Conservation (phyloP, 495 filamentous ascomycete species). For the Lasiosphaeriaceae sp. region DNA sequence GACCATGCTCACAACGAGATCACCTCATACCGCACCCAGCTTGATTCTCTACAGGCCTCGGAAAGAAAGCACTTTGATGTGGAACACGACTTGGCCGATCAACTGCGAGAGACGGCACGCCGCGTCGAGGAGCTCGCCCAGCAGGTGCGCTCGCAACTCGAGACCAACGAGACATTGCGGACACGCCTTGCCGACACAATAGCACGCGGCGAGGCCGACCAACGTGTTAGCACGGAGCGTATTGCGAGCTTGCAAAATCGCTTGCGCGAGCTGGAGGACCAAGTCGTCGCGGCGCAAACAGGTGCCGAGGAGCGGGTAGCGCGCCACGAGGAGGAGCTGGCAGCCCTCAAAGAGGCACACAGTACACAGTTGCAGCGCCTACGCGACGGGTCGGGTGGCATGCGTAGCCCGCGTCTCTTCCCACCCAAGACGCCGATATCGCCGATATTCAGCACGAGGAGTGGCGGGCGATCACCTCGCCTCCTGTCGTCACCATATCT, state of each 20-base stretch:
- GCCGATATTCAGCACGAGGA: slow-evolving; percentile 53
- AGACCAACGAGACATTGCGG: slow-evolving; percentile 69
- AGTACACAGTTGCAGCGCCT: slow-evolving; percentile 73
- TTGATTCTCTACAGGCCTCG: slow-evolving; percentile 57
- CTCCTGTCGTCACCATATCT: slow-evolving; percentile 26
- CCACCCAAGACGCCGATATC: slow-evolving; percentile 56
- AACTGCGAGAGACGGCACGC: slow-evolving; percentile 66
- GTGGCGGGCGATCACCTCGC: slow-evolving; percentile 45
- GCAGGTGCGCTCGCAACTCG: slow-evolving; percentile 74
- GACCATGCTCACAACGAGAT: slow-evolving; percentile 62
- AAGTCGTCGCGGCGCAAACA: slow-evolving; percentile 76
- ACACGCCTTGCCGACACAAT: slow-evolving; percentile 82
- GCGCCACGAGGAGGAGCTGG: slow-evolving; percentile 82
- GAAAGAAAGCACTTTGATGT: slow-evolving; percentile 61
- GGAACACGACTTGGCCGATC: slow-evolving; percentile 57
- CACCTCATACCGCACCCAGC: slow-evolving; percentile 54
- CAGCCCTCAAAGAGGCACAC: slow-evolving; percentile 69
- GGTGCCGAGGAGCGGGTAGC: slow-evolving; percentile 77
- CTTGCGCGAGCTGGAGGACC: slow-evolving; percentile 79
- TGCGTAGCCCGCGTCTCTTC: slow-evolving; percentile 40
- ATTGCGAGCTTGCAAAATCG: slow-evolving; percentile 80
- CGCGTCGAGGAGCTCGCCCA: slow-evolving; percentile 72
- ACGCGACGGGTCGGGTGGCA: slow-evolving; percentile 42
- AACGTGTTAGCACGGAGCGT: slow-evolving; percentile 68
- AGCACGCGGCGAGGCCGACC: slow-evolving; percentile 78